Conservation (phyloP, 2,329 filamentous ascomycete genomes). For the Neonectria punicea region DNA sequence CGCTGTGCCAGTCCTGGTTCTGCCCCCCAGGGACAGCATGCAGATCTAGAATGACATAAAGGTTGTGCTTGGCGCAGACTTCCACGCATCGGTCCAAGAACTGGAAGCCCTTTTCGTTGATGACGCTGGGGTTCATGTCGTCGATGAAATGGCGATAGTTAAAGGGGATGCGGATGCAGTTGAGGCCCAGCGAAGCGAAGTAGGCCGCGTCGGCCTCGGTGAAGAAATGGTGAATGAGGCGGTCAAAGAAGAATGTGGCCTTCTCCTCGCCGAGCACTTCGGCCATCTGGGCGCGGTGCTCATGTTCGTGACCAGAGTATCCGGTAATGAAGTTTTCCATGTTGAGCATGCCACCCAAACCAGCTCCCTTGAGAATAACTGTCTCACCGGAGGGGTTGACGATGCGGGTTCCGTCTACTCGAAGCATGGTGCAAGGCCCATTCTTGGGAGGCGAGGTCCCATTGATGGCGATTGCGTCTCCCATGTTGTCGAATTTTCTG, state of each 20-base stretch:
- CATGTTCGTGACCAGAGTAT: slow-evolving; percentile 67
- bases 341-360: slow-evolving; percentile 48
- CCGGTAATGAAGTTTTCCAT: slow-evolving; percentile 74
- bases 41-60: slow-evolving; percentile 58
- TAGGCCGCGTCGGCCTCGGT: slow-evolving; percentile 67
- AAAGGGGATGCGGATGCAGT: slow-evolving; percentile 69
- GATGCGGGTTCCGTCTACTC: slow-evolving; percentile 48
- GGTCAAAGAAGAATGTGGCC: slow-evolving; percentile 69
- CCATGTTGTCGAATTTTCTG: background rate
- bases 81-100: slow-evolving; percentile 60
- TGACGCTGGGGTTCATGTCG: slow-evolving; percentile 59
- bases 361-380: slow-evolving; percentile 55
- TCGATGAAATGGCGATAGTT: slow-evolving; percentile 69
- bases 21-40: slow-evolving; percentile 58
- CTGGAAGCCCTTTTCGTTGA: slow-evolving; percentile 60
- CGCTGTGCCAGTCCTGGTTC: slow-evolving; percentile 61
- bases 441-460: background rate
- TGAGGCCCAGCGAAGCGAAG: slow-evolving; percentile 64
- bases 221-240: slow-evolving; percentile 67
- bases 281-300: slow-evolving; percentile 64
- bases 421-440: slow-evolving; percentile 43
- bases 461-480: background rate
- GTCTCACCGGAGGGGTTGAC: slow-evolving; percentile 56
- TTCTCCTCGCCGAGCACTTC: slow-evolving; percentile 65
- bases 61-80: slow-evolving; percentile 53